Conservation (phyloP, 139 green algal genomes). For the Closterium sp. region DNA sequence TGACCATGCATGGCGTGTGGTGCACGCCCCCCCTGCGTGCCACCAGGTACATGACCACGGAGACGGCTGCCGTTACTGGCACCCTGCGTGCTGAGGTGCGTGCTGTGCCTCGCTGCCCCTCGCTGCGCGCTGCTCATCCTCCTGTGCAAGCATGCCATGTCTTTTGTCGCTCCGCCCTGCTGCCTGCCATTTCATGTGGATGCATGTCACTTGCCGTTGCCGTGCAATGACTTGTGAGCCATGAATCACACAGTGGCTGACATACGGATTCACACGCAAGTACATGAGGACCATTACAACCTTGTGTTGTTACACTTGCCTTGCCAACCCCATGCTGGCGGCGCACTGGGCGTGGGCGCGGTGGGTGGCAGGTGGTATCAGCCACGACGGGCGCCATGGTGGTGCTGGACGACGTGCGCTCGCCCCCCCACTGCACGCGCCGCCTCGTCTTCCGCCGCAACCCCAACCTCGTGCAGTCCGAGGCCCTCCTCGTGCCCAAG, state of each 20-base stretch:
- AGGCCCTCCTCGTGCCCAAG: conserved; percentile 41
- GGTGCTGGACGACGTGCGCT: background rate
- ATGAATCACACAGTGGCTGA: too few relatives aligned
- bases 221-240: too few relatives aligned
- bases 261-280: too few relatives aligned
- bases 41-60: background rate
- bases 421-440: conserved; percentile 1
- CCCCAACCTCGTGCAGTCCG: conserved; percentile 59
- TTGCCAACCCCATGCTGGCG: too few relatives aligned
- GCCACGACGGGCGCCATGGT: background rate
- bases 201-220: too few relatives aligned
- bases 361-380: background rate
- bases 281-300: too few relatives aligned
- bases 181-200: too few relatives aligned
- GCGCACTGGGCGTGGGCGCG: too few relatives aligned
- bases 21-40: background rate
- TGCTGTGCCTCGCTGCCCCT: background rate
- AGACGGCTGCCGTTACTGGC: background rate
- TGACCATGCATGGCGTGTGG: background rate
- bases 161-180: too few relatives aligned
- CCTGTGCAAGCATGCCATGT: too few relatives aligned
- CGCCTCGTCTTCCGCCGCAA: conserved; percentile 59
- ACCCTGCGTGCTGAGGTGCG: background rate
- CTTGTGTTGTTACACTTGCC: too few relatives aligned
- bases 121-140: background rate